Conservation (phyloP, 768 basidiomycete species). For the Thelephora ganbajun region DNA sequence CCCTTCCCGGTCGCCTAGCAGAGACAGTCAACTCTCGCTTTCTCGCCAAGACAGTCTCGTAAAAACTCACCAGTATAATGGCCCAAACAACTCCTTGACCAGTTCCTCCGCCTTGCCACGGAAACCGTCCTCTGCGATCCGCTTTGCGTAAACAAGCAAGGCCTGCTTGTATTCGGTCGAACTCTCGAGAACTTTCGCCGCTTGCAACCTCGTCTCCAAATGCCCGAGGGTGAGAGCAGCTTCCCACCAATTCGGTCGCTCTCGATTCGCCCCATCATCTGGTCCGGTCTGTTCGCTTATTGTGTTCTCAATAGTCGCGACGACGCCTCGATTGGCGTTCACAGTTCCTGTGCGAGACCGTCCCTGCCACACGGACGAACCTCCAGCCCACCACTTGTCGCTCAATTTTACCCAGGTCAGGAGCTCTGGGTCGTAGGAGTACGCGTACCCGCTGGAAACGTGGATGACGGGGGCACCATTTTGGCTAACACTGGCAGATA, state of each 20-base stretch:
- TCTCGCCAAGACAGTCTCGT: neutral
- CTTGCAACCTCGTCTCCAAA: conserved; percentile 70
- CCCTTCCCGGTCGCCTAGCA: conserved; percentile 50
- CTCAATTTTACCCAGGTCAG: conserved; percentile 61
- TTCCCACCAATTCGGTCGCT: conserved; percentile 68
- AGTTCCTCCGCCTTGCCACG: conserved; percentile 83
- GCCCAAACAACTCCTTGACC: conserved; percentile 80
- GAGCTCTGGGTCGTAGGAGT: conserved; percentile 64
- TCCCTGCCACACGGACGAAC: conserved; percentile 74
- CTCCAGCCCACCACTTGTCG: conserved; percentile 75
- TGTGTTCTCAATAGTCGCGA: conserved; percentile 26
- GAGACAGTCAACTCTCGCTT: conserved; percentile 2
- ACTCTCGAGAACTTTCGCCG: conserved; percentile 65
- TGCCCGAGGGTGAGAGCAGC: conserved; percentile 78
- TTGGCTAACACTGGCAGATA: conserved; percentile 52
- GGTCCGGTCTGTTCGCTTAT: conserved; percentile 13
- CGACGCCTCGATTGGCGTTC: conserved; percentile 31
- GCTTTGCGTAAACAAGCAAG: conserved; percentile 64
- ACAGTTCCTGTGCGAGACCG: conserved; percentile 36
- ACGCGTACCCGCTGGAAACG: conserved; percentile 64
- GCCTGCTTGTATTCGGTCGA: conserved; percentile 74
- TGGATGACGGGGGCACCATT: conserved; percentile 72
- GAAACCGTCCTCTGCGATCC: conserved; percentile 83
- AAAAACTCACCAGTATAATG: conserved; percentile 67
- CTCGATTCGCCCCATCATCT: conserved; percentile 10